These are phyloP conservation scores for Trametes gibbosa DNA, from an alignment of 768 basidiomycete species.

Conservation along the genomic window DNA sequence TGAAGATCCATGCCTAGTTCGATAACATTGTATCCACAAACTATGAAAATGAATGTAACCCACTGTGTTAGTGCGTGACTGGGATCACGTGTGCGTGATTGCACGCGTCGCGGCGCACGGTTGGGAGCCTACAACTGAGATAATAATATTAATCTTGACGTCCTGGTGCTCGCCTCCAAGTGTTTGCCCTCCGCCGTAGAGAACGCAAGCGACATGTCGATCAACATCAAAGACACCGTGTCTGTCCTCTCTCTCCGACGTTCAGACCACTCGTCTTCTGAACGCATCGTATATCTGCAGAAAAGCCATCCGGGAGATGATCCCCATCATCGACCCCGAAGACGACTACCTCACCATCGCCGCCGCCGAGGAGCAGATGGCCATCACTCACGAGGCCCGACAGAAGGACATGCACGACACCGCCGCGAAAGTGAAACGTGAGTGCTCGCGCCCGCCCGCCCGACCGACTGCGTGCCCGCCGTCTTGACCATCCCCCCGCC, in stretches of 20 bases:
- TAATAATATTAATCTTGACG: too few species aligned
- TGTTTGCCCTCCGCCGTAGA: too few species aligned
- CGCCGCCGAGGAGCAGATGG: conserved; percentile 69
- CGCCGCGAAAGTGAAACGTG: conserved; percentile 64
- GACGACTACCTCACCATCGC: conserved; percentile 78
- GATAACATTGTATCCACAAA: too few species aligned
- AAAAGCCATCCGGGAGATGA: conserved; percentile 67
- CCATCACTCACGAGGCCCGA: conserved; percentile 49
- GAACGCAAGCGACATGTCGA: conserved; percentile 16
- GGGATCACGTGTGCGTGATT: neutral
- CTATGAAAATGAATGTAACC: too few species aligned
- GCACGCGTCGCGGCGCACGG: conserved; percentile 2
- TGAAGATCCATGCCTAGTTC: too few species aligned
- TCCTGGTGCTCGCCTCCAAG: too few species aligned
- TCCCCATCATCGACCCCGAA: conserved; percentile 71
- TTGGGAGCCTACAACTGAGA: too few species aligned
- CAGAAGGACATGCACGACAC: conserved; percentile 70
- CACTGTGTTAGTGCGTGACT: neutral
- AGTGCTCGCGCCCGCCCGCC: neutral
- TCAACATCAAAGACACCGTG: conserved; percentile 28
- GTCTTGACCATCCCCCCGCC: neutral
- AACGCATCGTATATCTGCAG: conserved; percentile 34
- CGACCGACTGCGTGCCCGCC: neutral
- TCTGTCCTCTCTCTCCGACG: too few species aligned
- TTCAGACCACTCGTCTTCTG: neutral